Conservation (phyloP, 2,329 filamentous ascomycete species). For the Cladophialophora chaetospira region DNA sequence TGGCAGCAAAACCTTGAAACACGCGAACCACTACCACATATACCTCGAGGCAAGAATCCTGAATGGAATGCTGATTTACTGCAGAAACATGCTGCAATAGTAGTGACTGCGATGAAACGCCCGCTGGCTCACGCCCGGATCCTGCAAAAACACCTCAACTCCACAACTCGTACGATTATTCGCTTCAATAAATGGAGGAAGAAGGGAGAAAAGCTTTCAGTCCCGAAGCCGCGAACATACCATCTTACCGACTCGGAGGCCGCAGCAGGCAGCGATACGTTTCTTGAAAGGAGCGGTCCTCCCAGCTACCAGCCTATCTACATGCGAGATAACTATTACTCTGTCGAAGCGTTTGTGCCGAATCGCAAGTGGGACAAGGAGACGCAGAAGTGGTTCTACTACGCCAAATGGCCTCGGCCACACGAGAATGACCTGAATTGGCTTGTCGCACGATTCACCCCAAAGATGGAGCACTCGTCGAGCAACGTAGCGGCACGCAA, state of each 20-base stretch:
- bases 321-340: constrained; percentile 34
- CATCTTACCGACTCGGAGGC: constrained; percentile 29
- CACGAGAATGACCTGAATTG: constrained; percentile 32
- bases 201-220: constrained; percentile 23
- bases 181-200: constrained; percentile 28
- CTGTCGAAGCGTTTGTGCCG: constrained; percentile 30
- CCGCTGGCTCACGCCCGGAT: constrained; percentile 29
- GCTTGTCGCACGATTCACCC: constrained; percentile 26
- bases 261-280: constrained; percentile 26
- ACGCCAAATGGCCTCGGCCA: constrained; percentile 29
- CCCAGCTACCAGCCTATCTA: constrained; percentile 31
- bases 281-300: constrained; percentile 31
- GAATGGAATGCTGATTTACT: constrained; percentile 32
- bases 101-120: constrained; percentile 26
- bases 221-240: constrained; percentile 26
- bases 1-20: constrained; percentile 32
- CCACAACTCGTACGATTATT: constrained; percentile 30
- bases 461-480: constrained; percentile 2
- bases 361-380: constrained; percentile 33
- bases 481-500: not conserved
- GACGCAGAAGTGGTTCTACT: constrained; percentile 30
- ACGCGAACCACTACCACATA: constrained; percentile 32
- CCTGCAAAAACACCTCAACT: constrained; percentile 30
- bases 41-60: constrained; percentile 29
- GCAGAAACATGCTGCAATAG: constrained; percentile 26